Evolutionary conservation across 2,329 filamentous ascomycete genomes (phyloP), one percentile per base, ranked within the genome.

Genomic region (Ceratocystis diversiconidia): DNA sequence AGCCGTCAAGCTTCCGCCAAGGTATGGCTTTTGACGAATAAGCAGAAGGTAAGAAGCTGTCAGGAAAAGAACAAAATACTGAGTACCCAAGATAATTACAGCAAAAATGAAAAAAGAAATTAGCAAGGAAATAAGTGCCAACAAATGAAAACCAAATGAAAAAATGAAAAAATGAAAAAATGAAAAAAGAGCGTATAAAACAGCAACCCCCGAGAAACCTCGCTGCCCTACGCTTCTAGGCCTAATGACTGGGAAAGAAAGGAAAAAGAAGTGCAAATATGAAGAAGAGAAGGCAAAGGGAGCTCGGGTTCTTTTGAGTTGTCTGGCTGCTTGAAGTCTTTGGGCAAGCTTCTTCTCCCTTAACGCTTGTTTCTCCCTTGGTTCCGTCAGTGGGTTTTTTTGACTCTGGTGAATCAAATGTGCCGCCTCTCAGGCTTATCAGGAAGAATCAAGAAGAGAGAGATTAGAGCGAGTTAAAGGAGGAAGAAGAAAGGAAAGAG

Each of bases 41-140:
- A 59, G 28, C 25, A 28, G 22, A 61, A 50, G 46, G 28, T 48
- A 44, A 32, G 17, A 62, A 22, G 28, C 25, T 50, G 41, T 30
- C 28, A 61, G 25, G 41, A 60, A 60, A 60, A 32, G 15, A n/a
- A 41, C n/a, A 61, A 41, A 52, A 62, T 30, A 50, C 43, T 30
- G 46, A 57, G 19, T 44, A 30, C 22, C 22, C 19, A 32, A 28
- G 30, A 62, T 61, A 22, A 43, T 30, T 61, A 43, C 19, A 30
- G 12, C 22, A 61, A 57, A 57, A 22, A 55, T 17, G 41, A 10
- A 61, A 41, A 30, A 65, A 22, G 12, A 52, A 61, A 65, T 25
- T 28, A 30, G 60, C 28, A 62, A 43, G 19, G 60, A 52, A 36
- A 65, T 52, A 46, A 19, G 73, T 68, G 19, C 59, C 69, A 25